Evolutionary conservation across 176 grass and related monocot genomes (phyloP), one percentile per base, ranked within the genome.

Genomic region (Aegilops umbellulata): DNA sequence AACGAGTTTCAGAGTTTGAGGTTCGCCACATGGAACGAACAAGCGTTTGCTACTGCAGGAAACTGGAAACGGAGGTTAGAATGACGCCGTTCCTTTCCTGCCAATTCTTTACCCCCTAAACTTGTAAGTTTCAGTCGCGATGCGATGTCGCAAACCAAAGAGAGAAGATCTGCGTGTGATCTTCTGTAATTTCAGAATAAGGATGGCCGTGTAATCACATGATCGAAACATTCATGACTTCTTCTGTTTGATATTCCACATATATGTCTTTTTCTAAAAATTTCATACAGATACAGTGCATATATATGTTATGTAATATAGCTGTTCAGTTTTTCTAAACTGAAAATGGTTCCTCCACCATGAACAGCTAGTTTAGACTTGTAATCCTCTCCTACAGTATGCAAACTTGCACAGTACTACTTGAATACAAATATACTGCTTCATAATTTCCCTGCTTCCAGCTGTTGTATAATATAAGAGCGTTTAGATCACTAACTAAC

Each of bases 31-130:
- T 30, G 29, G 29, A 30, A 30, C 29, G 29, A 30, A 30, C 29
- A 30, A 30, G 29, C 29, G 15, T 85, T 88, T 77, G 82, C 62
- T 63, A 41, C 76, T 35, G 76, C 82, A 51, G 69, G 55, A 61
- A 31, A 61, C 25, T 86, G 87, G 73, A 83, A 87, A 51, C 49
- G 82, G 46, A 82, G 63, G 60, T 27, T 84, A 84, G 81, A 70
- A 58, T 74, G 81, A 79, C 73, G 86, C 70, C 76, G 34, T 86
- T 93, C 62, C 74, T 70, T 82, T 80, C 68, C 81, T 86, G 77
- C 65, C 34, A 65, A 76, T 84, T 88, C 62, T 76, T 87, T 93
- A 55, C 11, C 14, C 55, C 41, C 35, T 76, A 62, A 27, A 10
- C 12, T 6, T 76, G 86, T 15, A 83, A 87, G 80, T 88, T 84